These are phyloP conservation scores for Calonectria pseudoreteaudii DNA, from an alignment of 2,329 filamentous ascomycete genomes.

Conservation along the genomic window DNA sequence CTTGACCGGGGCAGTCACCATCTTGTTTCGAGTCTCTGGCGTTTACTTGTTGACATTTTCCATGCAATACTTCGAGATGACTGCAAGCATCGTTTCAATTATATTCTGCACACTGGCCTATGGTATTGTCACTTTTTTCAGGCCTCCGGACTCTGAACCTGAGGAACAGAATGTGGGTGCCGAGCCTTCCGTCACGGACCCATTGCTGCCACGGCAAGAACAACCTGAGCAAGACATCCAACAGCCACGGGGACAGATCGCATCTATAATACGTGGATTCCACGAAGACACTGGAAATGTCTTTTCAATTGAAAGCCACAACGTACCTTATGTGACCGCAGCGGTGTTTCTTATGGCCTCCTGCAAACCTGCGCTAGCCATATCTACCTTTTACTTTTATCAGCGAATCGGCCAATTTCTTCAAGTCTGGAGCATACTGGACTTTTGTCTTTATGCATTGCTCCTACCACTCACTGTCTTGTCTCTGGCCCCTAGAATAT, in stretches of 20 bases:
- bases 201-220: not conserved
- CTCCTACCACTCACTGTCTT: not conserved
- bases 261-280: not conserved
- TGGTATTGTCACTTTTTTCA: not conserved
- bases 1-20: not conserved
- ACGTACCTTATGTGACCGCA: not conserved
- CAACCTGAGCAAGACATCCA: not conserved
- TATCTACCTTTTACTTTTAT: not conserved
- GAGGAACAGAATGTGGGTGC: not conserved
- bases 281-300: not conserved
- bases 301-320: not conserved
- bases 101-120: not conserved
- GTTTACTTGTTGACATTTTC: not conserved
- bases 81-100: not conserved
- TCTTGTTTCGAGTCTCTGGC: not conserved
- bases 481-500: not conserved
- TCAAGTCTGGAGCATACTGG: not conserved
- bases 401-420: not conserved
- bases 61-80: not conserved
- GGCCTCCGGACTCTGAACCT: not conserved
- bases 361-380: not conserved
- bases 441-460: not conserved
- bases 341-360: not conserved
- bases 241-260: not conserved
- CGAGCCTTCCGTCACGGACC: not conserved